Evolutionary conservation across 2,329 filamentous ascomycete genomes (phyloP).

Genomic region (Xylaria multiplex): DNA sequence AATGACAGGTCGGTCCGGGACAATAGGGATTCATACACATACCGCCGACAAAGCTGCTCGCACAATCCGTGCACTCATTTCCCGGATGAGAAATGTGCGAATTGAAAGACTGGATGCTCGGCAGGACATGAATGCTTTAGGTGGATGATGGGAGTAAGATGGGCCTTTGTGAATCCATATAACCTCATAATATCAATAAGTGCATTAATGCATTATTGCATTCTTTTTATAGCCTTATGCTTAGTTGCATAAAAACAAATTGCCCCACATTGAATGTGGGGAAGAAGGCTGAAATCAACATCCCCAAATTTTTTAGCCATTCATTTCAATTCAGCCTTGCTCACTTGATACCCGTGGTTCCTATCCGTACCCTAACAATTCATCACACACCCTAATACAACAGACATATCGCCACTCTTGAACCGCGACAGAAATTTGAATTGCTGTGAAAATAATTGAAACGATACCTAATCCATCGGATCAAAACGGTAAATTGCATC

Average conservation of each 20-base stretch:
- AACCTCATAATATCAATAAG: background rate
- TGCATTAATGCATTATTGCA: background rate
- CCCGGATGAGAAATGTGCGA: too few relatives aligned
- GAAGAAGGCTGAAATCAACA: constrained; percentile 26
- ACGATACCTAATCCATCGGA: background rate
- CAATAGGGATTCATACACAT: too few relatives aligned
- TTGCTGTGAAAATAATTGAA: background rate
- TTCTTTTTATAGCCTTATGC: too few relatives aligned
- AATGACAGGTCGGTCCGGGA: too few relatives aligned
- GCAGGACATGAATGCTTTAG: too few relatives aligned
- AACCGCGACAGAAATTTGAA: background rate
- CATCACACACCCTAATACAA: background rate
- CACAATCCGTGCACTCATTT: too few relatives aligned
- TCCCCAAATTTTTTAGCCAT: constrained; percentile 26
- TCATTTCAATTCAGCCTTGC: constrained; percentile 28
- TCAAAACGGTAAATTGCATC: constrained; percentile 35
- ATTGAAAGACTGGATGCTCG: too few relatives aligned
- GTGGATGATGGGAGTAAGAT: too few relatives aligned
- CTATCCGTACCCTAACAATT: background rate
- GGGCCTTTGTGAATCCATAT: too few relatives aligned
- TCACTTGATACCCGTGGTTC: background rate
- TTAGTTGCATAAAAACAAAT: background rate
- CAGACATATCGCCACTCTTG: background rate
- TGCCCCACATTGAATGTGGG: constrained; percentile 14
- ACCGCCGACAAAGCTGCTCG: too few relatives aligned